Evolutionary conservation across 768 basidiomycete genomes (phyloP), one percentile per base, ranked within the genome.

Genomic region (Lactarius akahatsu): DNA sequence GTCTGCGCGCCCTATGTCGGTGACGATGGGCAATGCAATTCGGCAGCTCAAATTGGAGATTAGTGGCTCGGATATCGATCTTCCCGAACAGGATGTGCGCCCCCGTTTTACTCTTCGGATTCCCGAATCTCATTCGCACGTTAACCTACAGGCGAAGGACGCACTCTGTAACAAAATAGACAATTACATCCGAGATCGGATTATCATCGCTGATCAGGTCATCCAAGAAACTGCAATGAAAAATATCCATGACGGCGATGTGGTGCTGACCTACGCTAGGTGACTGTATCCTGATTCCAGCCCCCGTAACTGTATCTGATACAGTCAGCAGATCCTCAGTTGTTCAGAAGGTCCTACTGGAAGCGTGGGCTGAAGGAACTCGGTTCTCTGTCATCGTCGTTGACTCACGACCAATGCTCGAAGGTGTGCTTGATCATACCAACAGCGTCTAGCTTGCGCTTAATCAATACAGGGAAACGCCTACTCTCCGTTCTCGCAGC

Each of bases 11-110:
- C 92, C 94, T 0, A 91, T 96, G 90, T 91, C 92, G 20, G 87
- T 94, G 26, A 91, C 93, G 30, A 94, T 96, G 91, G 94, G 95
- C 0, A 96, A 95, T 74, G 93, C 95, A 0, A 93, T 94, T 71
- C 85, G 95, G 66, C 91, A 96, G 76, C 81, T 99, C 71, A 99
- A 99, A 79, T 81, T 96, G 63, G 94, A 98, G 73, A 97, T 99
- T 73, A 95, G 93, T 73, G 85, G 84, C 47, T 86, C 94, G 50
- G 92, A 95, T 71, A 94, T 94, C 58, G 96, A 99, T 79, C 82
- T 94, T 76, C 89, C 94, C 5, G 95, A 98, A 77, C 92, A 96
- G 73, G 94, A 98, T 78, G 96, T 96, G 72, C 71, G 85, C 75
- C 76, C 73, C 61, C 40, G 45, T 23, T n/a, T 66, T 62, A 15